Conservation (phyloP, 1,284 basidiomycete species). For the Ganoderma lucidum region DNA sequence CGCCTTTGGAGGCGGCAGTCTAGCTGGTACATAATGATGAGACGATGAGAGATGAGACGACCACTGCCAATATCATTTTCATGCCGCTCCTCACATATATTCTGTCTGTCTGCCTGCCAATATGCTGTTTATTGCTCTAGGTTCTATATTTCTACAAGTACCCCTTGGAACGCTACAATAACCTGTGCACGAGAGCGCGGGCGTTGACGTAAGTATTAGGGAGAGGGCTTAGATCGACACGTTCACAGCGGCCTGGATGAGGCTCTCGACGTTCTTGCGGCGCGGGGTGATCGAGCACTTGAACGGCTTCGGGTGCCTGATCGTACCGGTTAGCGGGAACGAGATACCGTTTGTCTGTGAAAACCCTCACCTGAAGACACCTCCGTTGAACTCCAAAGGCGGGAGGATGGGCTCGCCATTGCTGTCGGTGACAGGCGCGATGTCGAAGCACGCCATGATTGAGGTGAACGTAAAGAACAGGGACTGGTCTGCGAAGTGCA, state of each 20-base stretch:
- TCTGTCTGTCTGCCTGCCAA: not conserved
- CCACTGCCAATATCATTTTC: not conserved
- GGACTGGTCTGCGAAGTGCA: conserved; percentile 44
- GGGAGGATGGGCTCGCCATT: conserved; percentile 44
- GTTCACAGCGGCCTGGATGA: conserved; percentile 1
- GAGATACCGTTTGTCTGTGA: too few relatives aligned
- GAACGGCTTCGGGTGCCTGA: conserved; percentile 19
- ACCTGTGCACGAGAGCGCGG: not conserved
- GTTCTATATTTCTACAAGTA: not conserved
- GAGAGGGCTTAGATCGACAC: not conserved
- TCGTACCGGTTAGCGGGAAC: not conserved
- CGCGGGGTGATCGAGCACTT: conserved; percentile 11
- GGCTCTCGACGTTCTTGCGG: conserved; percentile 6
- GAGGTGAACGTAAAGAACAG: conserved; percentile 47
- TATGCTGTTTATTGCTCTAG: conserved; percentile 2
- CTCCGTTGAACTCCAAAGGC: conserved; percentile 35
- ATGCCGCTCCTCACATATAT: conserved; percentile 8
- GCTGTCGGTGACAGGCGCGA: conserved; percentile 43
- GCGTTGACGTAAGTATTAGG: not conserved
- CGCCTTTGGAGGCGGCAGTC: not conserved
- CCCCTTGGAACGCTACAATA: not conserved
- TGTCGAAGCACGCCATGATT: conserved; percentile 45
- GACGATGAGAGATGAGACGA: conserved; percentile 9
- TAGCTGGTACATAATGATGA: conserved; percentile 11
- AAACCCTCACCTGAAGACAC: conserved; percentile 8